Conservation (phyloP, 2,329 filamentous ascomycete genomes). For the Penicillium digitatum region DNA sequence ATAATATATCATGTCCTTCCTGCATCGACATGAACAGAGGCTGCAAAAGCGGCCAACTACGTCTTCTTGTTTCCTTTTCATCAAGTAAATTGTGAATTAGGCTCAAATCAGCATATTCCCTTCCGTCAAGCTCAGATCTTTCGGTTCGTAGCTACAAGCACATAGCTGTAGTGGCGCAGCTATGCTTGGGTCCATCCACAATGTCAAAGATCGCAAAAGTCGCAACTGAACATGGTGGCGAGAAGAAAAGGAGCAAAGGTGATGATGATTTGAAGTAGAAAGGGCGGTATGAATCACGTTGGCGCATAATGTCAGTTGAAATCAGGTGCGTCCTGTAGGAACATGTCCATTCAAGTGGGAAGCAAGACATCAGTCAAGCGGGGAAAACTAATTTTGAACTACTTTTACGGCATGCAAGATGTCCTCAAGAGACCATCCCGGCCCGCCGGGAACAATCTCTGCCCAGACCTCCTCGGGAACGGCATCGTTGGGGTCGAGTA, state of each 20-base stretch:
- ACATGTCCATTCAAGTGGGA: not conserved
- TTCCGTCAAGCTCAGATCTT: not conserved
- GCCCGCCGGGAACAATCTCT: constrained; percentile 61
- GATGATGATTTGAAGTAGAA: not conserved
- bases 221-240: not conserved
- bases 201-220: not conserved
- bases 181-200: not conserved
- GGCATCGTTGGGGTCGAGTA: constrained; percentile 59
- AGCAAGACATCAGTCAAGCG: not conserved
- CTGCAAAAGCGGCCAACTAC: not conserved
- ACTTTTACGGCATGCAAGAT: constrained; percentile 51
- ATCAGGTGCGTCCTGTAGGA: not conserved
- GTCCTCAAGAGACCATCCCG: constrained; percentile 60
- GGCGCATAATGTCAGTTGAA: not conserved
- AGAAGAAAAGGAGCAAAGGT: not conserved
- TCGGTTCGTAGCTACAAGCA: not conserved
- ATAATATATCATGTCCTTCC: not conserved
- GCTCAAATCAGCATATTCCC: no score
- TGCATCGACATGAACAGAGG: not conserved
- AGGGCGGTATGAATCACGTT: not conserved
- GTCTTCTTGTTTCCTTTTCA: not conserved
- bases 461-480: constrained; percentile 65
- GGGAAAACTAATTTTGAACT: constrained; percentile 15
- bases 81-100: not conserved
- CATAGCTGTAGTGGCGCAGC: not conserved